Evolutionary conservation across 2,329 filamentous ascomycete genomes (phyloP).

Genomic region (Paracoccidioides lutzii): DNA sequence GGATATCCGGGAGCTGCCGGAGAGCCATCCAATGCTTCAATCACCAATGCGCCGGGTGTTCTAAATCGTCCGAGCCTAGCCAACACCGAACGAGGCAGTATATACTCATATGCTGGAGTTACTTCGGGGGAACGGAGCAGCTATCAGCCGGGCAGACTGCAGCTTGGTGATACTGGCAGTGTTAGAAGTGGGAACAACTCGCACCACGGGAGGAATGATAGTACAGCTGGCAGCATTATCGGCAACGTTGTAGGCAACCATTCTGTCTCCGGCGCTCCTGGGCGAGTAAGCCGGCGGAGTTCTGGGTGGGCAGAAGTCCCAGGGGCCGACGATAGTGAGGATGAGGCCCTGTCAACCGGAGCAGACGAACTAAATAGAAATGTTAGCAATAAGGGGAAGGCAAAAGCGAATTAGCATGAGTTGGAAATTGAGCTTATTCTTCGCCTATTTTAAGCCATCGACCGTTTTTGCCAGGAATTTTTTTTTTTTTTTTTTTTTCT

Average conservation of each 20-base stretch:
- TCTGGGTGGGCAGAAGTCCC: conserved; percentile 35
- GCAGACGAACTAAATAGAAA: background rate
- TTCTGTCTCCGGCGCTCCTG: conserved; percentile 22
- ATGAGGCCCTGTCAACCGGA: conserved; percentile 1
- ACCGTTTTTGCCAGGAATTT: background rate
- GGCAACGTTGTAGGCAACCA: conserved; percentile 48
- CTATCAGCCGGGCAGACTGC: conserved; percentile 50
- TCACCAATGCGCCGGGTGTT: conserved; percentile 27
- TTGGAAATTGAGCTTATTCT: background rate
- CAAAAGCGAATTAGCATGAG: background rate
- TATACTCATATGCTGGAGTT: conserved; percentile 52
- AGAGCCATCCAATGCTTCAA: conserved; percentile 30
- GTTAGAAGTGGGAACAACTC: conserved; percentile 52
- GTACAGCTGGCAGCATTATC: conserved; percentile 62
- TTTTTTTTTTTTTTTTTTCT: no score
- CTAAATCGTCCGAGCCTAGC: conserved; percentile 40
- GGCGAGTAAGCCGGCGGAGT: conserved; percentile 30
- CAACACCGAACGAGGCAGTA: conserved; percentile 46
- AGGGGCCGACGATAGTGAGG: conserved; percentile 21
- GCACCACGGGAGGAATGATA: conserved; percentile 66
- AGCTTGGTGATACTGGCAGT: conserved; percentile 56
- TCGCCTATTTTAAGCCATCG: background rate
- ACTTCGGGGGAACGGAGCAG: conserved; percentile 67
- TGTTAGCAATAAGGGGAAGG: background rate
- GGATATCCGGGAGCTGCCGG: conserved; percentile 1